A percentile compares a stretch with the other conserved stretches of the same genome.
Evolutionary conservation across 805 yeast species (phyloP).

Genomic region (Isabelozyma gotoi): DNA sequence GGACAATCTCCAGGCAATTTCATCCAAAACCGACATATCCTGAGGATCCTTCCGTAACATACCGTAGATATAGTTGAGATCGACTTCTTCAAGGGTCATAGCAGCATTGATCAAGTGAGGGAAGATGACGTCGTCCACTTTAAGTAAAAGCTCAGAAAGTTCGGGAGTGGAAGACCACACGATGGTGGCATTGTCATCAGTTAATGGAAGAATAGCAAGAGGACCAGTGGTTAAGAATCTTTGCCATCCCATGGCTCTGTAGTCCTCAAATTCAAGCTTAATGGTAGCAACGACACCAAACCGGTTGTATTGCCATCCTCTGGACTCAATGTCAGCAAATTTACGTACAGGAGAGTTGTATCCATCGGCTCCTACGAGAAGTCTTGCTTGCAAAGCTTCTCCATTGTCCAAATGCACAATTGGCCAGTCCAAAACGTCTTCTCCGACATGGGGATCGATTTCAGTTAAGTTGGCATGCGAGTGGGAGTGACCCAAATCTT

Average conservation of each 20-base stretch:
- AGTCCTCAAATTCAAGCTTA: conserved; percentile 70
- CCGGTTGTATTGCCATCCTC: conserved; percentile 90
- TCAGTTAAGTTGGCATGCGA: conserved; percentile 13
- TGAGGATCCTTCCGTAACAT: conserved; percentile 34
- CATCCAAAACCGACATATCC: conserved; percentile 56
- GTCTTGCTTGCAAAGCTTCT: conserved; percentile 57
- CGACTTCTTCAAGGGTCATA: conserved; percentile 73
- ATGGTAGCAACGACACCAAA: conserved; percentile 94
- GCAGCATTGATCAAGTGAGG: conserved; percentile 80
- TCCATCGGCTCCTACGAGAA: conserved; percentile 95
- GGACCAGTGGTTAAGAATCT: conserved; percentile 91
- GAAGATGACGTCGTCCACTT: conserved; percentile 61
- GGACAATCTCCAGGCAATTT: conserved; percentile 69
- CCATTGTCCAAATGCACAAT: conserved; percentile 68
- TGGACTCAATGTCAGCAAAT: conserved; percentile 75
- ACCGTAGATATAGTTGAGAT: conserved; percentile 67
- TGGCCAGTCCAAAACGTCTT: conserved; percentile 65
- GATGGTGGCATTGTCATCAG: conserved; percentile 81
- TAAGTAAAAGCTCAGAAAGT: conserved; percentile 59
- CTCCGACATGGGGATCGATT: conserved; percentile 15
- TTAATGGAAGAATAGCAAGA: conserved; percentile 84
- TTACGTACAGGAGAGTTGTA: conserved; percentile 88
- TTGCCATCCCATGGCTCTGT: conserved; percentile 83
- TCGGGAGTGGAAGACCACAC: conserved; percentile 92
- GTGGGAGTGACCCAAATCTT: conserved; percentile 9